phyloP scores from a whole-genome alignment of 805 yeast species.

The Myxozyma lipomycoides region DNA sequence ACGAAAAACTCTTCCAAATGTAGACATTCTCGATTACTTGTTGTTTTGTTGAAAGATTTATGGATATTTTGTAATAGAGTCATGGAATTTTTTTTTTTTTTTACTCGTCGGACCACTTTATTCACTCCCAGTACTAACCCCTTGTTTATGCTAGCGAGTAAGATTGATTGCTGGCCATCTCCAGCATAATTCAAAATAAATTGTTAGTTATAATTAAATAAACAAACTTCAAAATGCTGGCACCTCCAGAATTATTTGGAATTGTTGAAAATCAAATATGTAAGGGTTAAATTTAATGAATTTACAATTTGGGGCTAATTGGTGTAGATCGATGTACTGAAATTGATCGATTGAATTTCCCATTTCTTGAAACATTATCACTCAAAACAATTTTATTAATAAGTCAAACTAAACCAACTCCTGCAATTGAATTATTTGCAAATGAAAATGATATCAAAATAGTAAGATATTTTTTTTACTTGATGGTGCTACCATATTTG shows the following conservation, averaged over 20 bases:
- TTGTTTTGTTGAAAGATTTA: neutral
- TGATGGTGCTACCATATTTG: too few relatives aligned
- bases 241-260: conserved; percentile 91
- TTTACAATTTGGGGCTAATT: neutral
- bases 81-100: too few relatives aligned
- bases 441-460: conserved; percentile 40
- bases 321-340: conserved; percentile 64
- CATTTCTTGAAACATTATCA: conserved; percentile 70
- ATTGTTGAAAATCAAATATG: conserved; percentile 81
- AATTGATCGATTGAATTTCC: conserved; percentile 68
- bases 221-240: conserved; percentile 52
- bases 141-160: too few relatives aligned
- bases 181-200: too few relatives aligned
- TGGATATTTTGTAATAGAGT: too few relatives aligned
- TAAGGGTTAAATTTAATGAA: conserved; percentile 27
- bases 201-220: too few relatives aligned
- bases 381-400: conserved; percentile 66
- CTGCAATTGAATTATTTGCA: conserved; percentile 63
- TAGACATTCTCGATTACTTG: conserved; percentile 51
- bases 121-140: too few relatives aligned
- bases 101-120: too few relatives aligned
- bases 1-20: conserved; percentile 59
- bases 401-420: conserved; percentile 82
- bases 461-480: conserved; percentile 29
- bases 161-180: too few relatives aligned